A percentile compares a stretch with the other conserved stretches of the same genome.
Conservation (phyloP, 2,329 filamentous ascomycete genomes). For the Iodosphaeria phyllophila region DNA sequence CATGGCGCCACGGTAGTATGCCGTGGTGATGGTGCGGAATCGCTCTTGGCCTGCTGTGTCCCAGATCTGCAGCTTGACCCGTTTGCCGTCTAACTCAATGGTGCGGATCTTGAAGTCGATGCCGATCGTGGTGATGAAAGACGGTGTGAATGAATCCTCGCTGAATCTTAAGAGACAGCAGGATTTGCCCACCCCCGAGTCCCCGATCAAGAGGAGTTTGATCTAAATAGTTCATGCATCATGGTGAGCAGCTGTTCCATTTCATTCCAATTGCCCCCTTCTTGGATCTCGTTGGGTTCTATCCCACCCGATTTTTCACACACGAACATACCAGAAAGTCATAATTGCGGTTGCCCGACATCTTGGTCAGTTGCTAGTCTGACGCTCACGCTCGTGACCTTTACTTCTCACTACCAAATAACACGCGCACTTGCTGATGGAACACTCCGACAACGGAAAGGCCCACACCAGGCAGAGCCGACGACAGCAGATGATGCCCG, state of each 20-base stretch:
- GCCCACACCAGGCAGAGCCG: too few species aligned
- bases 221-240: slow-evolving; percentile 58
- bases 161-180: slow-evolving; percentile 94
- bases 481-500: too few species aligned
- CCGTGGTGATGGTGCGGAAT: slow-evolving; percentile 96
- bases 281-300: too few species aligned
- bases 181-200: slow-evolving; percentile 92
- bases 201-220: slow-evolving; percentile 90
- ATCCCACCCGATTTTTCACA: too few species aligned
- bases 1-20: slow-evolving; percentile 97
- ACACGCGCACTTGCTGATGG: too few species aligned
- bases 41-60: slow-evolving; percentile 96
- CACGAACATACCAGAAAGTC: slow-evolving; percentile 71
- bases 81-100: slow-evolving; percentile 96
- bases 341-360: slow-evolving; percentile 98
- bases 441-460: too few species aligned
- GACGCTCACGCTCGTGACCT: slow-evolving; percentile 7
- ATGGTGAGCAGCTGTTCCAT: too few species aligned
- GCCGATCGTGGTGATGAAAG: slow-evolving; percentile 97
- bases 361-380: slow-evolving; percentile 23
- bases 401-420: too few species aligned
- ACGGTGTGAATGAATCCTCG: slow-evolving; percentile 93
- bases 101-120: slow-evolving; percentile 99
- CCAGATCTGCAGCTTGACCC: slow-evolving; percentile 99
- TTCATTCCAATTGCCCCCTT: too few species aligned